Evolutionary conservation across 2,329 filamentous ascomycete genomes (phyloP), one percentile per base, ranked within the genome.

Genomic region (Dryadomyces quercivorus): DNA sequence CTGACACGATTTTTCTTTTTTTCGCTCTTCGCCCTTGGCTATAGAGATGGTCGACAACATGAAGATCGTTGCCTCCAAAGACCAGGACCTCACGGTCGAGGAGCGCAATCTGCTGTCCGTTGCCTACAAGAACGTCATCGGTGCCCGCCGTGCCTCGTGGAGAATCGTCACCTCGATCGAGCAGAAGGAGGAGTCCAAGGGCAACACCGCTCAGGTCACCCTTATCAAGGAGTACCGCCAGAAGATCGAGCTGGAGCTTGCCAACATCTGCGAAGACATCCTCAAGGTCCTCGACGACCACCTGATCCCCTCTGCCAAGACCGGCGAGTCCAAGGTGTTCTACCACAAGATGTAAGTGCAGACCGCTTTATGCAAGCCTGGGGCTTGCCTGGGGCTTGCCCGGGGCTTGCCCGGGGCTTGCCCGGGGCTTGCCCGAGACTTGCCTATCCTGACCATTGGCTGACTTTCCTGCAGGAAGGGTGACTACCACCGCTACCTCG

Each of bases 41-140:
- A 56, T 74, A 96, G 92, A 96, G 77, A 96, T 97, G 92, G 92
- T 97, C 64, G 90, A 95, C 81, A 95, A 96, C 84, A 97, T 97
- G 92, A 97, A 96, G 85, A 84, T 88, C 64, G 92, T 96, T 67
- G 92, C 92, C 67, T 91, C 87, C 63, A 88, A 92, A 70, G 82
- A 88, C 69, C 83, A 79, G 66, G 86, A 90, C 68, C 80, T 90
- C 65, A 86, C 84, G 61, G 90, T 96, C 63, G 92, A 96, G 76
- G 91, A 96, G 82, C 88, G 91, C 72, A 96, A 96, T 78, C 88
- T 96, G 61, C 84, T 96, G 59, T 95, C 90, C 58, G 91, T 96
- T 70, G 91, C 91, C 73, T 96, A 96, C 85, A 96, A 96, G 86
- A 96, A 96, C 77, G 91, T 96, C 71, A 93, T 96, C 69, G 91